Evolutionary conservation across 805 yeast species (phyloP).

Genomic region (Saccharomycopsis vini): DNA sequence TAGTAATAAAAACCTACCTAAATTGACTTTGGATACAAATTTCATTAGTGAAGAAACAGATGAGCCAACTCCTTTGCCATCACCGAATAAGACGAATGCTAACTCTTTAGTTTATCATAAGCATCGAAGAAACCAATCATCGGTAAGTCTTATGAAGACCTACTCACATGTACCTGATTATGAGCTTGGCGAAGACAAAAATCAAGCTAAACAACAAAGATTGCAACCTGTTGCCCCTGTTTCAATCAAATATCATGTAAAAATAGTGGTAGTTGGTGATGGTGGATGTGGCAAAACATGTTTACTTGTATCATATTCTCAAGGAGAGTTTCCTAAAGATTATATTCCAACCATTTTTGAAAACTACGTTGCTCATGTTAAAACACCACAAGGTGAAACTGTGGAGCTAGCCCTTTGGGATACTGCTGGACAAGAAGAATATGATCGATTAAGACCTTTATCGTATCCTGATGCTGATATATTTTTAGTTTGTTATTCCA

Average conservation of each 20-base stretch:
- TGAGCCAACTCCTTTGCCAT: constrained; percentile 14
- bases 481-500: constrained; percentile 65
- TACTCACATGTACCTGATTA: constrained; percentile 17
- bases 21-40: no score
- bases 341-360: constrained; percentile 83
- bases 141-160: constrained; percentile 14
- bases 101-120: constrained; percentile 7
- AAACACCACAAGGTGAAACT: constrained; percentile 33
- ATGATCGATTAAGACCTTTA: constrained; percentile 69
- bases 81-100: constrained; percentile 11
- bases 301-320: constrained; percentile 53
- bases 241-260: constrained; percentile 37
- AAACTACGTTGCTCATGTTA: constrained; percentile 55
- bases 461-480: constrained; percentile 74
- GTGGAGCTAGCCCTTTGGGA: constrained; percentile 78
- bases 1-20: no score
- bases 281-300: constrained; percentile 91
- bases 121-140: constrained; percentile 16
- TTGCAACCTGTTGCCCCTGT: constrained; percentile 18
- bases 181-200: constrained; percentile 7
- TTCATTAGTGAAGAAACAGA: constrained; percentile 4
- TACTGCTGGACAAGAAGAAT: constrained; percentile 86
- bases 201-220: background rate
- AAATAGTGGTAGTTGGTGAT: constrained; percentile 80
- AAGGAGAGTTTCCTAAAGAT: constrained; percentile 58